Base-by-base conservation (phyloP, 75 land plant species). In the Picea sitchensis region DNA sequence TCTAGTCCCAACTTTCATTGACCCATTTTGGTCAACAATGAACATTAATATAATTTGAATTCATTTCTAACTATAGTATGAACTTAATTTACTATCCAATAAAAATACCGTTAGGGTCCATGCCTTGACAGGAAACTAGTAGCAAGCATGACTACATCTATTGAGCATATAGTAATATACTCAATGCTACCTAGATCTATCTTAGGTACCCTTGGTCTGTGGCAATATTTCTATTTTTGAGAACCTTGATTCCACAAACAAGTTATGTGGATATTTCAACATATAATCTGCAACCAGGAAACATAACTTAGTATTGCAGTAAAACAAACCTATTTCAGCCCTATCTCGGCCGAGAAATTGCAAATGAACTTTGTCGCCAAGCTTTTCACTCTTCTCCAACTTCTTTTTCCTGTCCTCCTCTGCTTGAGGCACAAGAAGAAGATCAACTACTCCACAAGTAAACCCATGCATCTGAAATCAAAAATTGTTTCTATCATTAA, bases 381-480 rank as follows among this genome's bases (percentile, higher is more conserved):
- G 51, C 36, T 78, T 81, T 65, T 91, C 88, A 76, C 90, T 68
- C 58, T 77, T 77, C 61, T 83, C 78, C 74, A 95, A 83, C 62
- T 73, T 84, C 13, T 77, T 83, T 76, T 81, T 76, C 76, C 97
- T 88, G 56, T 79, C 59, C n/a, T 31, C 38, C 67, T 95, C 98
- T 68, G 83, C 85, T 18, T 79, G 58, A 17, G 88, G 83, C 59
- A 85, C 73, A 56, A 97, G 58, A 51, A 97, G 86, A 59, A 97
- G 93, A 73, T 97, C 99, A 63, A 87, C 95, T 4, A 93, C 85
- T 79, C 99, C 99, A 86, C 99, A 97, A 36, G 99, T 97, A 80
- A 97, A 97, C 34, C 98, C 99, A 85, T 91, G 93, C 91, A 92
- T 87, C 99, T 96, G 86, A 67, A 77, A 13, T 23, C 78, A 58